phyloP scores from a whole-genome alignment of 768 basidiomycete species.

The Lyophyllum atratum region DNA sequence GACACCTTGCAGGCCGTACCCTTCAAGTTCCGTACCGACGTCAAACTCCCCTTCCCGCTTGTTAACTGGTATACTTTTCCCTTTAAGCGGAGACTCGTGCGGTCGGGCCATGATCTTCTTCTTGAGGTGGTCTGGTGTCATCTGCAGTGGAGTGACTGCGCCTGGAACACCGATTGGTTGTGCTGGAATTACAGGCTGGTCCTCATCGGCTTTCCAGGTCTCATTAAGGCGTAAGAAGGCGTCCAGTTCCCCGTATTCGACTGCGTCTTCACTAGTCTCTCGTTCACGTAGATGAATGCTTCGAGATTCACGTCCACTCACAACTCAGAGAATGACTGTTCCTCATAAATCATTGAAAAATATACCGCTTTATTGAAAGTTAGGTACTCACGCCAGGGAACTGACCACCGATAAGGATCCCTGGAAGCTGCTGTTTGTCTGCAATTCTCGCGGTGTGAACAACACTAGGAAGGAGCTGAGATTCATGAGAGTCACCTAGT shows the following conservation, averaged over 20 bases:
- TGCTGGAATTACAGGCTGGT: conserved; percentile 51
- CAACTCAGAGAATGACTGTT: conserved; percentile 75
- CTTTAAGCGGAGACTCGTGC: conserved; percentile 42
- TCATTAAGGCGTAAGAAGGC: conserved; percentile 75
- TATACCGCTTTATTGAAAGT: not conserved
- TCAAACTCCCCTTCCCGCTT: conserved; percentile 61
- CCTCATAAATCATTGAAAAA: conserved; percentile 9
- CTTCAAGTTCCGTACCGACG: conserved; percentile 65
- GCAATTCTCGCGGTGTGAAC: conserved; percentile 5
- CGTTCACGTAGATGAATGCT: conserved; percentile 9
- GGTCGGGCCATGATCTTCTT: conserved; percentile 52
- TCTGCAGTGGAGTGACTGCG: conserved; percentile 70
- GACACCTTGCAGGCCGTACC: conserved; percentile 75
- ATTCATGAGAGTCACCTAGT: conserved; percentile 39
- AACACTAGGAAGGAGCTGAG: not conserved
- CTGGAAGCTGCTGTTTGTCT: conserved; percentile 87
- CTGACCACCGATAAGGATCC: conserved; percentile 75
- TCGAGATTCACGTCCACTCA: conserved; percentile 33
- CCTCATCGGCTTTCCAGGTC: conserved; percentile 66
- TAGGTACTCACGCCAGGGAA: conserved; percentile 69
- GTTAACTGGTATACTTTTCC: conserved; percentile 49
- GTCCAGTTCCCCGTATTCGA: conserved; percentile 75
- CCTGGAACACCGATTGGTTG: conserved; percentile 83
- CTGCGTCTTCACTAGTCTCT: conserved; percentile 72
- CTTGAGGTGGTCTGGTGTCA: conserved; percentile 76